These are phyloP conservation scores for Grosmannia penicillata DNA, from an alignment of 2,329 filamentous ascomycete genomes.

Conservation along the genomic window DNA sequence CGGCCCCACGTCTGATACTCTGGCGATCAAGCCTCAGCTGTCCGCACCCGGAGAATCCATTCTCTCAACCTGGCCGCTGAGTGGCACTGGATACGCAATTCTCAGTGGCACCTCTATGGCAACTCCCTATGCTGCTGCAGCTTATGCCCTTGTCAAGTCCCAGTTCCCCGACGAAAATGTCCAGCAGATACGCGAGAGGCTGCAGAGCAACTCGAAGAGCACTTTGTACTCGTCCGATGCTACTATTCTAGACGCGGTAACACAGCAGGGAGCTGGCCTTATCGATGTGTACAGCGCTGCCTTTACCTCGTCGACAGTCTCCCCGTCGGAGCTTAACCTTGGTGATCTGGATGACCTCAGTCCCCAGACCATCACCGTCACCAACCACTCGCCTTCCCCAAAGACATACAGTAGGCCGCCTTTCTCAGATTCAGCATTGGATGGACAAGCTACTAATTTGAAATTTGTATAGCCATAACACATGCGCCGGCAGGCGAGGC, in stretches of 20 bases:
- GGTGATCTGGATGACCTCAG: slow-evolving; percentile 28
- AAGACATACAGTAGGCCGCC: neutral
- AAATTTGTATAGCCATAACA: neutral
- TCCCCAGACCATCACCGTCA: slow-evolving; percentile 36
- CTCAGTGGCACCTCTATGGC: slow-evolving; percentile 41
- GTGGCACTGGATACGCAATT: slow-evolving; percentile 27
- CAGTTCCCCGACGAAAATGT: slow-evolving; percentile 13
- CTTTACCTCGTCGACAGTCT: slow-evolving; percentile 47
- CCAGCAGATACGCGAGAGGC: slow-evolving; percentile 19
- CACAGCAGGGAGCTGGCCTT: slow-evolving; percentile 45
- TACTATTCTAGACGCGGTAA: too few relatives aligned
- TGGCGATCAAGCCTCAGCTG: slow-evolving; percentile 31
- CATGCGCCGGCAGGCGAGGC: neutral
- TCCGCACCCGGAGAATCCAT: slow-evolving; percentile 32
- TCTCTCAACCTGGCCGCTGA: slow-evolving; percentile 31
- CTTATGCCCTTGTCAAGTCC: slow-evolving; percentile 34
- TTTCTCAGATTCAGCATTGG: neutral
- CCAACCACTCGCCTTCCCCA: slow-evolving; percentile 24
- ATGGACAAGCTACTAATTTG: neutral
- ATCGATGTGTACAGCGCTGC: slow-evolving; percentile 46
- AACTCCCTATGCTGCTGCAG: slow-evolving; percentile 25
- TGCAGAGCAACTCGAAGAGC: slow-evolving; percentile 9
- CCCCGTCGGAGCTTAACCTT: slow-evolving; percentile 11
- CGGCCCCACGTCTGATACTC: slow-evolving; percentile 27
- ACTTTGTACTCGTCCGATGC: slow-evolving; percentile 33